Percentiles rank a stretch among this genome's conserved stretches.
Evolutionary conservation across 2,329 filamentous ascomycete species (phyloP).

Genomic region (Aspergillus novoparasiticus): DNA sequence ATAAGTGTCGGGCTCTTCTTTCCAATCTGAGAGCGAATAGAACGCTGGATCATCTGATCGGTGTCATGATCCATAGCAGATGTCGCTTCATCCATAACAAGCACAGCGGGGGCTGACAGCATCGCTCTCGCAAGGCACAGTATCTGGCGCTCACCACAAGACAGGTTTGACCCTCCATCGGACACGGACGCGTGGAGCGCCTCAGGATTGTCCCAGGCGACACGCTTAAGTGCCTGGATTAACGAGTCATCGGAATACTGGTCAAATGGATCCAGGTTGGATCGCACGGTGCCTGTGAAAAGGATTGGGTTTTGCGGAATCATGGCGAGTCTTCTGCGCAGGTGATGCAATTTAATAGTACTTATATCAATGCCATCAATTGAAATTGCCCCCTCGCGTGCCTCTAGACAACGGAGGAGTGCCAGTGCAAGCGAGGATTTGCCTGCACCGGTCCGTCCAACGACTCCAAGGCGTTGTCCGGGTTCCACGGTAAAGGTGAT

Average conservation of each 20-base stretch:
- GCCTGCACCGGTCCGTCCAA: conserved; percentile 29
- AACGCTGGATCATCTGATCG: conserved; percentile 7
- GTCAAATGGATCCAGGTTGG: conserved; percentile 8
- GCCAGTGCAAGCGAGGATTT: conserved; percentile 31
- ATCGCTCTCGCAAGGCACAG: conserved; percentile 7
- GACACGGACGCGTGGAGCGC: background rate
- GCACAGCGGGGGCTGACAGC: background rate
- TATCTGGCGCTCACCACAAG: conserved; percentile 6
- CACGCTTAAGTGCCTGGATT: background rate
- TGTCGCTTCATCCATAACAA: conserved; percentile 7
- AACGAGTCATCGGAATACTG: background rate
- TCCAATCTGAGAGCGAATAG: background rate
- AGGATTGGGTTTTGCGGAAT: conserved; percentile 5
- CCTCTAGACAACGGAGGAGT: conserved; percentile 25
- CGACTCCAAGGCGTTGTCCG: conserved; percentile 19
- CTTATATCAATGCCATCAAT: conserved; percentile 6
- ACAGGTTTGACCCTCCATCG: conserved; percentile 4
- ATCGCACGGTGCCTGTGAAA: conserved; percentile 4
- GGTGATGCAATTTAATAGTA: background rate
- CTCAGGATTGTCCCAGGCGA: background rate
- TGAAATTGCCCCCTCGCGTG: conserved; percentile 1
- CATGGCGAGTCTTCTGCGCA: conserved; percentile 5
- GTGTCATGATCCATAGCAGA: conserved; percentile 7
- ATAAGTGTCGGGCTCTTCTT: background rate
- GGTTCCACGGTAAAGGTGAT: conserved; percentile 13